Conservation (phyloP, 371 early-diverging fungal species). For the Saksenaea vasiformis region DNA sequence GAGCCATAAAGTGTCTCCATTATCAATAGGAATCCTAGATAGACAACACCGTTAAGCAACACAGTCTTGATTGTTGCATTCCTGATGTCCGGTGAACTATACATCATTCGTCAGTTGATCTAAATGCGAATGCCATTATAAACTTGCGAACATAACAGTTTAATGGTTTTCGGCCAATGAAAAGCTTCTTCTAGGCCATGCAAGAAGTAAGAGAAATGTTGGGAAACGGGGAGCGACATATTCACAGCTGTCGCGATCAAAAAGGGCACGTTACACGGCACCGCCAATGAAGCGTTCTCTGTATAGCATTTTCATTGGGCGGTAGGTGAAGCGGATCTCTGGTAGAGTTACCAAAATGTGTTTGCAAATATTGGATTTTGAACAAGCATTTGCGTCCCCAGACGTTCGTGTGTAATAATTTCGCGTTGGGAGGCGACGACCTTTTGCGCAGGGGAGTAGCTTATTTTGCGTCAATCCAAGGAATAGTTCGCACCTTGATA, state of each 20-base stretch:
- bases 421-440: no score
- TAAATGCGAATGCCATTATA: neutral
- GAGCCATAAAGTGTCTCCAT: constrained; percentile 36
- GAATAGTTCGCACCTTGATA: no score
- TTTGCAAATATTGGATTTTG: no score
- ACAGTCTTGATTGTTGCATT: constrained; percentile 34
- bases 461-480: no score
- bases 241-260: neutral
- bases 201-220: constrained; percentile 26
- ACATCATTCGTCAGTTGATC: neutral
- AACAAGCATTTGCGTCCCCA: no score
- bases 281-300: no score
- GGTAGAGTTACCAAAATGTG: no score
- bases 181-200: constrained; percentile 38
- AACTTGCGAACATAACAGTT: constrained; percentile 33
- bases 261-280: neutral
- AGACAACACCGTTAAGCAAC: constrained; percentile 39
- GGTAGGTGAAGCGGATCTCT: no score
- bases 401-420: no score
- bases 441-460: no score
- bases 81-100: constrained; percentile 38
- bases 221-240: constrained; percentile 6
- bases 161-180: constrained; percentile 33
- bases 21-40: constrained; percentile 33
- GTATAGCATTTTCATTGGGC: no score